Evolutionary conservation across 352 stramenopile species (phyloP).

Genomic region (Blastocystis sp.): DNA sequence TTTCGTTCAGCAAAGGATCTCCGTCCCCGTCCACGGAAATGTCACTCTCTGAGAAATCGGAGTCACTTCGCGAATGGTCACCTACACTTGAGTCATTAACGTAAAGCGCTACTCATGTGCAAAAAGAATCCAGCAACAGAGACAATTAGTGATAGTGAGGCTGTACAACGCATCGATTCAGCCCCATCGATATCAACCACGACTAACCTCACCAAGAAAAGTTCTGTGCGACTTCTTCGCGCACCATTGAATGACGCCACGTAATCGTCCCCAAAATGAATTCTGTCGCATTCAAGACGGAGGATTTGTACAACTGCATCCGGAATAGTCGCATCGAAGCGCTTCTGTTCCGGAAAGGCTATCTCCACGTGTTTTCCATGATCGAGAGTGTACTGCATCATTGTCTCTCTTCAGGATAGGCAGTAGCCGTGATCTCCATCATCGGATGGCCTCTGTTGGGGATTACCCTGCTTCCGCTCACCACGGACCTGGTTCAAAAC

Average conservation of each 20-base stretch:
- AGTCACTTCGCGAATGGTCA: background rate
- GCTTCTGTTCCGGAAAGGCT: conserved; percentile 24
- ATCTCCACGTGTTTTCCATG: conserved; percentile 45
- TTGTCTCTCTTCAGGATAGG: background rate
- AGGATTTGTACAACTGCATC: conserved; percentile 52
- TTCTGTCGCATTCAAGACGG: background rate
- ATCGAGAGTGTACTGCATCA: conserved; percentile 14
- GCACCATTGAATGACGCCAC: background rate
- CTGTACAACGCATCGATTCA: too few species aligned
- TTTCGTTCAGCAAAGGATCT: background rate
- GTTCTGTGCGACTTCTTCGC: background rate
- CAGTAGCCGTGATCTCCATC: conserved; percentile 8
- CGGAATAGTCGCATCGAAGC: conserved; percentile 57
- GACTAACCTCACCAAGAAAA: too few species aligned
- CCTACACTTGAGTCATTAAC: background rate
- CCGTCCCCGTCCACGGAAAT: background rate
- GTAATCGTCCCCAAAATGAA: background rate
- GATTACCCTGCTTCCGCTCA: conserved; percentile 15
- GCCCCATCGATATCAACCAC: background rate
- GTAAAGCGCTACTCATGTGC: background rate
- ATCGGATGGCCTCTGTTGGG: conserved; percentile 49
- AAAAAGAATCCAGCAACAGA: background rate
- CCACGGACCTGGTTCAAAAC: conserved; percentile 5
- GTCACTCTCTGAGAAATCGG: background rate
- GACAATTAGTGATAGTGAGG: background rate